phyloP scores from a whole-genome alignment of 2,329 filamentous ascomycete genomes.

The Penicillium sp. region DNA sequence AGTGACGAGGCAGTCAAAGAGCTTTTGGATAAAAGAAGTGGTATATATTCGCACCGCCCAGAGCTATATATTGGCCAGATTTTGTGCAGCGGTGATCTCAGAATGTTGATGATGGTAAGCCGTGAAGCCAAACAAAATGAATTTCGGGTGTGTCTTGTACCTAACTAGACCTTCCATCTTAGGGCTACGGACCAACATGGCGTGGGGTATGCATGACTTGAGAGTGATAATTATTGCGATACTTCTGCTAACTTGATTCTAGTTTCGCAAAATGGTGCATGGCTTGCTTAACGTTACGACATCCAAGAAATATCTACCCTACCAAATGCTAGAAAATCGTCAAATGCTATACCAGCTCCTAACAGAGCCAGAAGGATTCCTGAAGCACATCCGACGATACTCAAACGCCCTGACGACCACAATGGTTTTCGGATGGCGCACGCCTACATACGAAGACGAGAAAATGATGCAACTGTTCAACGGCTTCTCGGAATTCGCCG shows the following conservation, averaged over 20 bases:
- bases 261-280: constrained; percentile 40
- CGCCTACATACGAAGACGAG: constrained; percentile 39
- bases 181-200: constrained; percentile 29
- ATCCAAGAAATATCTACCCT: constrained; percentile 51
- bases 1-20: constrained; percentile 49
- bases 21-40: constrained; percentile 50
- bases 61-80: constrained; percentile 46
- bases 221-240: background rate
- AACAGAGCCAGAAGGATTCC: constrained; percentile 33
- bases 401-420: constrained; percentile 49
- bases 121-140: no score
- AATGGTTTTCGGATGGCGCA: constrained; percentile 51
- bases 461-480: constrained; percentile 44
- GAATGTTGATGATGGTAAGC: constrained; percentile 32
- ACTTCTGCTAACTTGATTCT: background rate
- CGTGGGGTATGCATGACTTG: constrained; percentile 12
- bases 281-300: constrained; percentile 47
- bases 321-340: constrained; percentile 56
- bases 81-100: constrained; percentile 25
- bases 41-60: constrained; percentile 50
- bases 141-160: background rate
- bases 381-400: constrained; percentile 32
- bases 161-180: background rate
- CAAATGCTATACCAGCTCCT: constrained; percentile 51
- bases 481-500: constrained; percentile 43